Conservation (phyloP, 225 moss, liverwort and hornwort genomes). For the Marchantia polymorpha region DNA sequence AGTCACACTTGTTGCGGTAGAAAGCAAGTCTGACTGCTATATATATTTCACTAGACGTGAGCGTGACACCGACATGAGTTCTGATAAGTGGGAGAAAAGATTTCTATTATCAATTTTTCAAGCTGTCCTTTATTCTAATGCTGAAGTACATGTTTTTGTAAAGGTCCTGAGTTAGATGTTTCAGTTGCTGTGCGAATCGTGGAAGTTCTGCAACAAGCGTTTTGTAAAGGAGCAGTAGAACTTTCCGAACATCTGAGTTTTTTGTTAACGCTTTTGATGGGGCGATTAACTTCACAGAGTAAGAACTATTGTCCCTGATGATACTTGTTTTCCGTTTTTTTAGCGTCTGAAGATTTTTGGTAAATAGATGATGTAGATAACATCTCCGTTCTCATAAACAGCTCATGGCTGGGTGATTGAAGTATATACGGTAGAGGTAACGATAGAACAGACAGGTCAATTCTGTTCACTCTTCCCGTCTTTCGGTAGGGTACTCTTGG, state of each 20-base stretch:
- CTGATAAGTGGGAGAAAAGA: too few species aligned
- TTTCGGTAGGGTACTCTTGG: background rate
- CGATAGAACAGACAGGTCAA: background rate
- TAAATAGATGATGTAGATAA: too few species aligned
- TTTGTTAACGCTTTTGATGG: conserved; percentile 67
- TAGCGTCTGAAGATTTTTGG: too few species aligned
- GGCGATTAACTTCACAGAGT: conserved; percentile 62
- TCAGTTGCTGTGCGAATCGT: conserved; percentile 60
- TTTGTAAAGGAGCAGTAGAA: conserved; percentile 60
- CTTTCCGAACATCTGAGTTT: conserved; percentile 82
- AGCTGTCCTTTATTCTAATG: background rate
- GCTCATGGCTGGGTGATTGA: background rate
- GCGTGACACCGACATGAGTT: too few species aligned
- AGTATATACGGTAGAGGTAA: background rate
- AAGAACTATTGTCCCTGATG: background rate
- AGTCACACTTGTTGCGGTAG: too few species aligned
- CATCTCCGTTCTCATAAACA: too few species aligned
- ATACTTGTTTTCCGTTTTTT: background rate
- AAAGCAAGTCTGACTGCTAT: too few species aligned
- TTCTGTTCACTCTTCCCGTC: background rate
- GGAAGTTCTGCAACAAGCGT: conserved; percentile 66
- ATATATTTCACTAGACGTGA: too few species aligned
- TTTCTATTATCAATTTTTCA: too few species aligned
- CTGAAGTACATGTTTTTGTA: background rate
- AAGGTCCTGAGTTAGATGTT: conserved; percentile 65